These are phyloP conservation scores for Pythium sp. DNA, from an alignment of 352 stramenopile species.

Conservation along the genomic window DNA sequence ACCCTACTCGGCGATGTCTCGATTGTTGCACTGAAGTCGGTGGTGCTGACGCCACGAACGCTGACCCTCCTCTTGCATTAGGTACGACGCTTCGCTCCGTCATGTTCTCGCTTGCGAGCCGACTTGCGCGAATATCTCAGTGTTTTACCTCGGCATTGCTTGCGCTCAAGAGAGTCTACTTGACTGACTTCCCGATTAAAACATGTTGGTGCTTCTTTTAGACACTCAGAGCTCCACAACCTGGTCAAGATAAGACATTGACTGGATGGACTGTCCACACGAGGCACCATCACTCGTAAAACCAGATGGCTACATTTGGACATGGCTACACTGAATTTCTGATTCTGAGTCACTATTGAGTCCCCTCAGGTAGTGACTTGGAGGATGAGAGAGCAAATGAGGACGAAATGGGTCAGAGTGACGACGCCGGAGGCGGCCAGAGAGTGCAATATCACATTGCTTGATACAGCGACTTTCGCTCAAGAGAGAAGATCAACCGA, in stretches of 20 bases:
- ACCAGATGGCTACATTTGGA: slow-evolving; percentile 1
- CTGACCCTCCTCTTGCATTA: not conserved
- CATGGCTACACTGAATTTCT: slow-evolving; percentile 5
- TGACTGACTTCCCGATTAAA: not conserved
- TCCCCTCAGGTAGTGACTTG: not conserved
- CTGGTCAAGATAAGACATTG: not conserved
- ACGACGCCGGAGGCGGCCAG: too few relatives aligned
- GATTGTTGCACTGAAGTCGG: not conserved
- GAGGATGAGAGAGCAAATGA: slow-evolving; percentile 5
- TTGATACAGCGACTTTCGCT: too few relatives aligned
- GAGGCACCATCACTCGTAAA: not conserved
- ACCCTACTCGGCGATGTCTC: not conserved
- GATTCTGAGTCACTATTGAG: not conserved
- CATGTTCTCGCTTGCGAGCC: not conserved
- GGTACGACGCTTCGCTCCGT: not conserved
- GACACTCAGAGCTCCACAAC: not conserved
- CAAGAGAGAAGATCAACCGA: too few relatives aligned
- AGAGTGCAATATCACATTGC: too few relatives aligned
- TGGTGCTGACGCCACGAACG: not conserved
- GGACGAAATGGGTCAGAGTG: not conserved
- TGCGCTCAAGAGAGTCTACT: not conserved
- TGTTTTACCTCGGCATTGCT: not conserved
- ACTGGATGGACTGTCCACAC: not conserved
- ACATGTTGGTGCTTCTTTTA: not conserved
- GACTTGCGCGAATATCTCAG: not conserved